Base-by-base conservation (phyloP, 441 rosid species). In the Populus hybrid region DNA sequence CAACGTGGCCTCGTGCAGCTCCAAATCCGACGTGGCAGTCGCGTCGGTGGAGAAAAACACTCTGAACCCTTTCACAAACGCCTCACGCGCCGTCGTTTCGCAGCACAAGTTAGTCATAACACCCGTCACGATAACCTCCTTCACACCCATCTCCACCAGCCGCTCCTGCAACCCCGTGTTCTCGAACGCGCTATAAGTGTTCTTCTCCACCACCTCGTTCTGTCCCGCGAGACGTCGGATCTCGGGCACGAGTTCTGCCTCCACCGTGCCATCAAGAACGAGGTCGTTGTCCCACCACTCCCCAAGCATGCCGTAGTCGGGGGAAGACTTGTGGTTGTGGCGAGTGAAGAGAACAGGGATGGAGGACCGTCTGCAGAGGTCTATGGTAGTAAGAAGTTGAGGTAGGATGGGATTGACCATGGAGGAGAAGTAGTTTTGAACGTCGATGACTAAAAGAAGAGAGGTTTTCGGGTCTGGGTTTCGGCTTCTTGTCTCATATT, bases 51-150 rank as follows among this genome's bases (percentile, higher is more conserved):
- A 93, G 81, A 93, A 93, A 80, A 93, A 93, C 67, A 91, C 97
- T 35, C 95, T 73, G 23, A 69, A 93, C 6, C 95, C 97, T 46
- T 86, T 89, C 3, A 90, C 82, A 32, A 91, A 93, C 57, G 96
- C 96, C 1, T 88, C 93, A 16, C 96, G 91, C 70, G 97, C 95
- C 83, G 95, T 89, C 87, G 97, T 91, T 84, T 93, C 97, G 64
- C 95, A 91, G 83, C 97, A 91, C 57, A 91, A 66, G 77, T 90
- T 93, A 36, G 95, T 91, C 95, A 90, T 86, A 12, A 91, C 95
- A 0, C 95, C 95, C 2, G 82, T 76, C 83, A 93, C 88, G 20
- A 93, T 91, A 76, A 93, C 92, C 81, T 93, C 95, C 87, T 85
- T 72, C 30, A 88, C 94, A 0, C 93, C 95, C 79, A 86, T 84